A percentile compares a stretch with the other conserved stretches of the same genome.
Evolutionary conservation across 2,329 filamentous ascomycete species (phyloP).

Genomic region (Cryphonectria carpinicola): DNA sequence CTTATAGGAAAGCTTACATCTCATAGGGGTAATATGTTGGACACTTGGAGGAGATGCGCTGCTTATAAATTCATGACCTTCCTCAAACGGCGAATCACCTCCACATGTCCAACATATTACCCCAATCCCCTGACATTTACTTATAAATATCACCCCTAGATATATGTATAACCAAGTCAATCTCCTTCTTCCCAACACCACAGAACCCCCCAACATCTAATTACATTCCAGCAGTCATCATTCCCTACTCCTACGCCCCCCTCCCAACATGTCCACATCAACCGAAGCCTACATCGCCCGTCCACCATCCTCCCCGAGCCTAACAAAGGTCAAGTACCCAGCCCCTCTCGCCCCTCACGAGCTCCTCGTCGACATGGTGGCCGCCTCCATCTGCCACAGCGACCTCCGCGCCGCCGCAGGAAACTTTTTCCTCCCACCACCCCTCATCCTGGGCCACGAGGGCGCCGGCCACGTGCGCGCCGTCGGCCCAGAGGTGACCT

Average conservation of each 20-base stretch:
- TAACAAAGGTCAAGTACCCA: conserved; percentile 19
- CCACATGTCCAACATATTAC: too few species aligned
- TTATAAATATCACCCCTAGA: too few species aligned
- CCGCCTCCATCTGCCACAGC: conserved; percentile 21
- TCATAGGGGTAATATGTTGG: too few species aligned
- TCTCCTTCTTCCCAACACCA: neutral
- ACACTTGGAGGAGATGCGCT: too few species aligned
- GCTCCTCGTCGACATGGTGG: conserved; percentile 19
- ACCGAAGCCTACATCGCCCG: conserved; percentile 24
- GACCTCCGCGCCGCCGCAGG: conserved; percentile 25
- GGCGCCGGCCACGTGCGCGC: conserved; percentile 30
- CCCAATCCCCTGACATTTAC: too few species aligned
- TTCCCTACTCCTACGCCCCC: neutral
- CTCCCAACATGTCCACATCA: conserved; percentile 3
- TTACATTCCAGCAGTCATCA: too few species aligned
- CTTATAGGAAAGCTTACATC: too few species aligned
- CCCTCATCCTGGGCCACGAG: conserved; percentile 30
- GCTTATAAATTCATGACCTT: too few species aligned
- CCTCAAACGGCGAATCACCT: too few species aligned
- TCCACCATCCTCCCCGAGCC: neutral
- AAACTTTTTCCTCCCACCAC: conserved; percentile 21
- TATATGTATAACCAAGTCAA: too few species aligned
- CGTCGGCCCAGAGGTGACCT: conserved; percentile 28
- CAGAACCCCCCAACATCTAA: too few species aligned
- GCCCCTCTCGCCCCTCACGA: conserved; percentile 12